phyloP scores from a whole-genome alignment of 129 eudicot genomes.

The Helianthus annuus region HanXRQr2.0-SUNRISE NC_035434.2:145086929-145087428 shows the following conservation, averaged over 20 bases:
- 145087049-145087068: constrained; percentile 84
- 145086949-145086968: background rate
- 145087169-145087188: constrained; percentile 8
- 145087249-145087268: constrained; percentile 92
- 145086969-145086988: constrained; percentile 61
- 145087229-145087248: constrained; percentile 53
- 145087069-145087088: constrained; percentile 83
- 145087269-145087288: constrained; percentile 86
- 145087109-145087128: constrained; percentile 86
- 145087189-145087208: constrained; percentile 4
- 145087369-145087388: constrained; percentile 83
- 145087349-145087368: constrained; percentile 82
- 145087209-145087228: constrained; percentile 13
- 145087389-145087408: constrained; percentile 84
- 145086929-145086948: background rate
- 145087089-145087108: constrained; percentile 96
- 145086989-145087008: constrained; percentile 94
- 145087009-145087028: constrained; percentile 80
- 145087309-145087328: constrained; percentile 90
- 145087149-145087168: constrained; percentile 24
- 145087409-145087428: constrained; percentile 95
- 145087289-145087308: constrained; percentile 90
- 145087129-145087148: constrained; percentile 89
- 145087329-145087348: constrained; percentile 93
- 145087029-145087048: constrained; percentile 85